Evolutionary conservation across 2,329 filamentous ascomycete genomes (phyloP).

Genomic region (Plenodomus lindquistii): DNA sequence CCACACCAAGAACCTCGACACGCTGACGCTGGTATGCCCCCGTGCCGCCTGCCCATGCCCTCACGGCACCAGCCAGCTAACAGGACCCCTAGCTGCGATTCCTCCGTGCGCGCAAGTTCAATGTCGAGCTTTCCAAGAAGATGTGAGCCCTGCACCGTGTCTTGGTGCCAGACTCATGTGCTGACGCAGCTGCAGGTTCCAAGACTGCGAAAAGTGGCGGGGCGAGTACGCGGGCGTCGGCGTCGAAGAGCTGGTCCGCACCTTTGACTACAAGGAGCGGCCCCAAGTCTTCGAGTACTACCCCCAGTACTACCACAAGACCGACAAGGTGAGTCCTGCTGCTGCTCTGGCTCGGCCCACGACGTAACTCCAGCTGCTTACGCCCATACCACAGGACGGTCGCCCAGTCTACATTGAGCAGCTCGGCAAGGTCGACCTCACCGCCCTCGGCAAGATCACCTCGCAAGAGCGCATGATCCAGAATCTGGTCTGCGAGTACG

Average conservation of each 20-base stretch:
- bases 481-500: slow-evolving; percentile 97
- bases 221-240: slow-evolving; percentile 69
- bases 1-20: slow-evolving; percentile 84
- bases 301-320: slow-evolving; percentile 99
- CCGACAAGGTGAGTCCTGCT: slow-evolving; percentile 65
- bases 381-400: slow-evolving; percentile 68
- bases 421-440: slow-evolving; percentile 89
- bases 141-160: slow-evolving; percentile 66
- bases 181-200: slow-evolving; percentile 68
- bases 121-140: slow-evolving; percentile 78
- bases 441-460: slow-evolving; percentile 90
- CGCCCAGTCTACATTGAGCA: slow-evolving; percentile 97
- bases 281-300: slow-evolving; percentile 85
- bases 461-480: slow-evolving; percentile 90
- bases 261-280: slow-evolving; percentile 88
- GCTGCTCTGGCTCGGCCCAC: slow-evolving; percentile 7
- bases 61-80: slow-evolving; percentile 18
- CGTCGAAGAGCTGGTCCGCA: slow-evolving; percentile 78
- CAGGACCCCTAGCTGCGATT: slow-evolving; percentile 70
- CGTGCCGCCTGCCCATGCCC: background rate
- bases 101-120: slow-evolving; percentile 92
- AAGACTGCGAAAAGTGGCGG: slow-evolving; percentile 89
- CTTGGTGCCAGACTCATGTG: background rate
- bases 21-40: slow-evolving; percentile 76
- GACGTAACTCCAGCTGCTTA: background rate